Conservation (phyloP, 179 eudicot genomes). For the Beta lomatogona region DNA sequence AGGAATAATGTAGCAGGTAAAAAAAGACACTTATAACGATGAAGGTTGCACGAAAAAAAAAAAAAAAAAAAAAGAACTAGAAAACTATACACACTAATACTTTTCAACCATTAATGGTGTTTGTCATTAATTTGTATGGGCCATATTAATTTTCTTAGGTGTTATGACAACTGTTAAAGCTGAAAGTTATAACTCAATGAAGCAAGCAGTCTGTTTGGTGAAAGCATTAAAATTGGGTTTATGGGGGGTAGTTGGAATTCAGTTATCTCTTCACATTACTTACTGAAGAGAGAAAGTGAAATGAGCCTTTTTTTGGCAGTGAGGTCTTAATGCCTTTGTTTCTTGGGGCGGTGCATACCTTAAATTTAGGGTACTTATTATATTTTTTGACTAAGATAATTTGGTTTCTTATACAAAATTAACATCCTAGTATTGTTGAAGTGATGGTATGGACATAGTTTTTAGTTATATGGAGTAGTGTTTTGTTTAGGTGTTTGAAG, state of each 20-base stretch:
- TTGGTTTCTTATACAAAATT: not conserved
- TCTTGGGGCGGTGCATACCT: conserved; percentile 11
- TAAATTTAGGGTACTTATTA: not conserved
- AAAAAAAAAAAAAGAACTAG: too few relatives aligned
- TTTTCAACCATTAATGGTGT: not conserved
- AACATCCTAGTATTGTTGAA: not conserved
- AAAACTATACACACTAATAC: too few relatives aligned
- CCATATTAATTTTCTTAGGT: not conserved
- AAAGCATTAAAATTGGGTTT: conserved; percentile 16
- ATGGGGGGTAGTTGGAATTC: conserved; percentile 6
- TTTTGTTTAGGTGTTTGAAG: too few relatives aligned
- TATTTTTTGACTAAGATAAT: not conserved
- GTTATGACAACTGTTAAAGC: not conserved
- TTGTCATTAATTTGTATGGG: not conserved
- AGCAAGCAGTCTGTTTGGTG: conserved; percentile 16
- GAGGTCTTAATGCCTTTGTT: conserved; percentile 7
- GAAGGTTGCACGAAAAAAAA: too few relatives aligned
- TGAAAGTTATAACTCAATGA: conserved; percentile 10
- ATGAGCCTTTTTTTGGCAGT: not conserved
- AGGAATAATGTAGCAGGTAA: too few relatives aligned
- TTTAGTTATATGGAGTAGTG: too few relatives aligned
- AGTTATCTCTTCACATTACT: conserved; percentile 1
- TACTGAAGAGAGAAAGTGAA: conserved; percentile 4
- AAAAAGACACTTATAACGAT: too few relatives aligned
- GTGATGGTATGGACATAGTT: too few relatives aligned